Percentiles rank a stretch among this genome's conserved stretches.
phyloP scores from a whole-genome alignment of 106 monocot genomes.

The Ottelia alismoides region DNA sequence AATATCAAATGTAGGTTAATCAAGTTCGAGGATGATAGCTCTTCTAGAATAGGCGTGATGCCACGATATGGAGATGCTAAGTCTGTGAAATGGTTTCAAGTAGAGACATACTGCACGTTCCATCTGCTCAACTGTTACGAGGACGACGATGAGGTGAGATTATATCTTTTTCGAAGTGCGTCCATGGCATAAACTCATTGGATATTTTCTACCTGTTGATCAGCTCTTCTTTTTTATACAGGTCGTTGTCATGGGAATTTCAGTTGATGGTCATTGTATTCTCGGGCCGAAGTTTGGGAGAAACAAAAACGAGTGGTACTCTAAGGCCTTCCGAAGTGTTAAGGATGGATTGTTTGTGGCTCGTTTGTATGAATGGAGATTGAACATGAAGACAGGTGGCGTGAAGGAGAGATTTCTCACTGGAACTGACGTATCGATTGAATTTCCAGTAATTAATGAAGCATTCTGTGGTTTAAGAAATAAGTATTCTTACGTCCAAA shows the following conservation, averaged over 20 bases:
- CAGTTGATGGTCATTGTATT: conserved; percentile 23
- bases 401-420: conserved; percentile 28
- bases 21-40: conserved; percentile 2
- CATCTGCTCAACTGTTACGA: conserved; percentile 30
- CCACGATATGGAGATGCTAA: conserved; percentile 26
- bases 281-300: conserved; percentile 29
- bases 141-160: conserved; percentile 21
- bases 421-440: conserved; percentile 20
- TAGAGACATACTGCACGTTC: conserved; percentile 12
- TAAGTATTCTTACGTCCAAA: conserved; percentile 33
- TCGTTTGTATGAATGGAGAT: conserved; percentile 39
- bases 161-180: too few relatives aligned
- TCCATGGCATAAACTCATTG: too few relatives aligned
- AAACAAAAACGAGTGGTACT: conserved; percentile 25
- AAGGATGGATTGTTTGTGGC: conserved; percentile 16
- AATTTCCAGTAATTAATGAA: conserved; percentile 36
- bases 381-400: conserved; percentile 27
- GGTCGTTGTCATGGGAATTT: conserved; percentile 39
- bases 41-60: conserved; percentile 26
- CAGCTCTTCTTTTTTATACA: neutral
- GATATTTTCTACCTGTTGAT: neutral
- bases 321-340: conserved; percentile 8
- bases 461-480: conserved; percentile 17
- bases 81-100: conserved; percentile 17
- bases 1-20: conserved; percentile 24